Evolutionary conservation across 257 asterid species (phyloP), one percentile per base, ranked within the genome.

Genomic region (Ehretia macrophylla): DNA sequence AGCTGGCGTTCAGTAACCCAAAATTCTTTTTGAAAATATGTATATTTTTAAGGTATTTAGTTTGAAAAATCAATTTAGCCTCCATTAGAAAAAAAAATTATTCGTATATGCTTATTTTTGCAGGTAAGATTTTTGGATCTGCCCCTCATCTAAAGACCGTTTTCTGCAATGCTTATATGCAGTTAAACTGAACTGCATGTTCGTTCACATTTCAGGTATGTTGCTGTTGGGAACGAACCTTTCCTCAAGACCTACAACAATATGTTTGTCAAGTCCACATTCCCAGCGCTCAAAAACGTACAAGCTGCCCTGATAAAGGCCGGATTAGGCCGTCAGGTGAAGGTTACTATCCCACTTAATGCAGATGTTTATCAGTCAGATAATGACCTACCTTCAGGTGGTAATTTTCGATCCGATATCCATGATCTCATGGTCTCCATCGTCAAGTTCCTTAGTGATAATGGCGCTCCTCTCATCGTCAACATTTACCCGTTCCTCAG

Each of bases 401-500:
- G 83, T 0, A 17, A 72, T 55, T 77, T 77, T 40, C 70, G 79
- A 11, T 37, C 77, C 3, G 83, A 77, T 40, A 77, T 77, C 38
- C 63, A 45, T 20, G 64, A 23, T 13, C 69, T 77, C 23, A 77
- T 77, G 83, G 44, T 56, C 44, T 61, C 71, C 10, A 73, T 77
- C 9, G 54, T 77, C 62, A 77, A 77, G 50, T 77, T 77, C 69
- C 23, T 77, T 16, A 69, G 51, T 21, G 74, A 77, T 32, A 77
- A 66, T 32, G 75, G 71, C 12, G 79, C 63, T 46, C 79, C 79
- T 5, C 72, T 77, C 22, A 77, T 79, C 14, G 74, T 77, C 44
- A 77, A 77, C 69, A 77, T 77, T 8, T 77, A 77, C 40, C 79
- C 82, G 0, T 77, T 77, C 72, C 82, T 77, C 20, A 77, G 82